phyloP scores from a whole-genome alignment of 2,329 filamentous ascomycete species.

The Ophiostoma australiae region DNA sequence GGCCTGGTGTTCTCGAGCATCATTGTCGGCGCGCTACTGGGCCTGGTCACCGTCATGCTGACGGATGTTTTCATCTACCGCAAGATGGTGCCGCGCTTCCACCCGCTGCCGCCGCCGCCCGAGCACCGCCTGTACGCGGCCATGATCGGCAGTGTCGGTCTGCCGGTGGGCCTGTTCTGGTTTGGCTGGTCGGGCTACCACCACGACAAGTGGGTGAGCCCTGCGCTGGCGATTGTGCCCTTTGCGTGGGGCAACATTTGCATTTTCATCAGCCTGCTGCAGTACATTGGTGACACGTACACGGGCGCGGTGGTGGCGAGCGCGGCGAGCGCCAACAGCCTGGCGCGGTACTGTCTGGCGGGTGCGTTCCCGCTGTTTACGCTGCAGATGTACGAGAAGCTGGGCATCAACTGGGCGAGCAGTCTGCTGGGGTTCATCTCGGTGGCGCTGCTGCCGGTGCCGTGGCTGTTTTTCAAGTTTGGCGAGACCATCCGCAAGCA shows the following conservation, averaged over 20 bases:
- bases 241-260: constrained; percentile 59
- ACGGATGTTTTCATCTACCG: constrained; percentile 44
- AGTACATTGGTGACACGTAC: constrained; percentile 55
- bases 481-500: constrained; percentile 40
- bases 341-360: constrained; percentile 52
- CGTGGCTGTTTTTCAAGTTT: constrained; percentile 49
- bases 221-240: constrained; percentile 47
- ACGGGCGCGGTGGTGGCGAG: constrained; percentile 52
- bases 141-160: constrained; percentile 52
- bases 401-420: constrained; percentile 46
- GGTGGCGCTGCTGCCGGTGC: constrained; percentile 45
- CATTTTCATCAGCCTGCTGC: constrained; percentile 50
- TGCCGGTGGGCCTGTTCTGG: constrained; percentile 55
- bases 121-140: constrained; percentile 56
- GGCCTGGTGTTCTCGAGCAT: constrained; percentile 45
- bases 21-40: constrained; percentile 43
- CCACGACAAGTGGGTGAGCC: constrained; percentile 47
- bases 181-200: constrained; percentile 52
- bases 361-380: constrained; percentile 58
- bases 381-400: constrained; percentile 47
- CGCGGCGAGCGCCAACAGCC: constrained; percentile 54
- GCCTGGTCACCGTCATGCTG: constrained; percentile 38
- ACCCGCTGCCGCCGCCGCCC: constrained; percentile 40
- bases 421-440: constrained; percentile 47
- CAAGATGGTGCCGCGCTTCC: constrained; percentile 32